Base-by-base conservation (phyloP, 495 filamentous ascomycete genomes). In the Aspergillus cavernicola region DNA sequence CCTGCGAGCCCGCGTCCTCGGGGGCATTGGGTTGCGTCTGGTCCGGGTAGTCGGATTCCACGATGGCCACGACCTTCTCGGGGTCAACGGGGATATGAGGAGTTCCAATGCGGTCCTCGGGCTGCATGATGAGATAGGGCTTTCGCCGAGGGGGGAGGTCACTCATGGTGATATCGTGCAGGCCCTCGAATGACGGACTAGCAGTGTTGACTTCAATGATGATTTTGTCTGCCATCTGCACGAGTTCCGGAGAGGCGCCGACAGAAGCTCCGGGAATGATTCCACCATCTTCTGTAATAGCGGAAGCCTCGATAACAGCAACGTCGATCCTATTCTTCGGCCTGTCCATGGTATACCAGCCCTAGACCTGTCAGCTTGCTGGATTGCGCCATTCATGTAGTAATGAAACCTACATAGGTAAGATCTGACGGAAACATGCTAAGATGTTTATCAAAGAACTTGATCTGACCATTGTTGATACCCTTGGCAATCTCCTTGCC, bases 171-270 rank as follows among this genome's bases (percentile, higher is more conserved):
- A 96, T 95, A 61, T 96, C 90, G 75, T 96, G 90, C 26, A 96
- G 79, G 43, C 90, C 90, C 66, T 93, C 86, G 61, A 96, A 90
- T 28, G 82, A 89, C 6, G 90, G 90, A 33, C 86, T 81, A 5
- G 88, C 73, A 1, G 90, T 96, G 76, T 96, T 96, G 69, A 95
- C 88, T 73, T 96, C 90, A 58, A 96, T 89, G 61, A 96, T 90
- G 67, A 96, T 85, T 78, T 93, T 95, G 62, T 92, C 88, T 36
- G 89, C 87, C 79, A 92, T 86, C 70, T 95, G 89, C 52, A 96
- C 77, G 28, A 96, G 76, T 67, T 96, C 90, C 15, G 90, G 90
- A 9, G 84, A 85, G 2, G 90, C 90, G 44, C 90, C 90, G 12
- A 96, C 90, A 22, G 84, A 88, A 19, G 90, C 90, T 55, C 90